A percentile compares a stretch with the other conserved stretches of the same genome.
phyloP scores from a whole-genome alignment of 495 filamentous ascomycete genomes.

The Hypoxylon lienhwacheense region DNA sequence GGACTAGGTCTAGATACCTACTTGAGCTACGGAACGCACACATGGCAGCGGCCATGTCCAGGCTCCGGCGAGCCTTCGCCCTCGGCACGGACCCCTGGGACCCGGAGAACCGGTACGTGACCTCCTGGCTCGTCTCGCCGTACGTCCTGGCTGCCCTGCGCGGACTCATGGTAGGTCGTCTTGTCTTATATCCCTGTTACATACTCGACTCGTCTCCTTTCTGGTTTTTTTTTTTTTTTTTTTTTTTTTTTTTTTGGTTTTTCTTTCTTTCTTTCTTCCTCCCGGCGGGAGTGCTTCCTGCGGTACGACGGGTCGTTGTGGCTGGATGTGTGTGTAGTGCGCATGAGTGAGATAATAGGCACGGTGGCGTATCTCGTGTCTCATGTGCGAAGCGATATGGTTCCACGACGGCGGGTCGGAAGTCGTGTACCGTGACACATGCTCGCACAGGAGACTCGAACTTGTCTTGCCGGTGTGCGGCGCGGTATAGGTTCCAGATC shows the following conservation, averaged over 20 bases:
- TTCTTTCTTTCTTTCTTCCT: too few relatives aligned
- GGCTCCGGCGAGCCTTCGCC: conserved; percentile 35
- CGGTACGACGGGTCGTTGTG: too few relatives aligned
- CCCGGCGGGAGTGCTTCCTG: too few relatives aligned
- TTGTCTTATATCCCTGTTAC: background rate
- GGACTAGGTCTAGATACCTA: too few relatives aligned
- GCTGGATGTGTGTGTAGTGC: background rate
- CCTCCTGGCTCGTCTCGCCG: conserved; percentile 76
- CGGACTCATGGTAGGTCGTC: conserved; percentile 54
- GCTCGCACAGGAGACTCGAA: too few relatives aligned
- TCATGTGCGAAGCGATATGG: background rate
- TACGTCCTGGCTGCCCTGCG: conserved; percentile 60
- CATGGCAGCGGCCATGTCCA: background rate
- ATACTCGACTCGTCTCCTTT: too few relatives aligned
- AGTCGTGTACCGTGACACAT: background rate
- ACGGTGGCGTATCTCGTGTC: too few relatives aligned
- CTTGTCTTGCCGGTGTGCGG: too few relatives aligned
- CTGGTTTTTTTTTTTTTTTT: too few relatives aligned
- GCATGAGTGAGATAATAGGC: too few relatives aligned
- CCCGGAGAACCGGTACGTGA: conserved; percentile 65
- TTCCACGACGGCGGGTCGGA: background rate
- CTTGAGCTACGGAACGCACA: too few relatives aligned
- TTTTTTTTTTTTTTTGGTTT: too few relatives aligned
- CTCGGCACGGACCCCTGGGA: conserved; percentile 56
- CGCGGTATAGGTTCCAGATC: background rate